These are phyloP conservation scores for Evansstolkia leycettana DNA, from an alignment of 495 filamentous ascomycete genomes.

Conservation along the genomic window DNA sequence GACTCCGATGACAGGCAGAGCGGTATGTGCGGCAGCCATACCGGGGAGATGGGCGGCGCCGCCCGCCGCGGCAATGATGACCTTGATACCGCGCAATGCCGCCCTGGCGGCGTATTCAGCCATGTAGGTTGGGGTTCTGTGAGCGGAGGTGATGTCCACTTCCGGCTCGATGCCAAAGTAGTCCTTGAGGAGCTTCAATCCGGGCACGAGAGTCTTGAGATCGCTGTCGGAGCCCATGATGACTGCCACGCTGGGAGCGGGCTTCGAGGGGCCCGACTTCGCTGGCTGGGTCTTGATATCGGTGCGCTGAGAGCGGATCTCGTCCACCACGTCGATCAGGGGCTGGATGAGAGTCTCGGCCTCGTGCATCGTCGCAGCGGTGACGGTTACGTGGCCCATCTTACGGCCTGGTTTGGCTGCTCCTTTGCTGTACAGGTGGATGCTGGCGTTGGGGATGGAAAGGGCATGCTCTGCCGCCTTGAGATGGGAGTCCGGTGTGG, in stretches of 20 bases:
- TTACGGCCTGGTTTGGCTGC: constrained; percentile 76
- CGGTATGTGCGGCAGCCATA: constrained; percentile 77
- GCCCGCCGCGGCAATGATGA: constrained; percentile 90
- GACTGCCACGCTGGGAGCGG: constrained; percentile 58
- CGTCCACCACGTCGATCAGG: constrained; percentile 49
- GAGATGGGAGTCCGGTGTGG: constrained; percentile 54
- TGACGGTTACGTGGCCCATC: constrained; percentile 86
- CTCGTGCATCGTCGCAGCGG: constrained; percentile 53
- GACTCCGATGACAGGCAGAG: constrained; percentile 86
- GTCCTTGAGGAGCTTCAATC: constrained; percentile 60
- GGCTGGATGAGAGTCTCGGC: constrained; percentile 59
- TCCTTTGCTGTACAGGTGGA: constrained; percentile 90
- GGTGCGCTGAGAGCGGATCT: constrained; percentile 49
- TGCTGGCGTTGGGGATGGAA: constrained; percentile 43
- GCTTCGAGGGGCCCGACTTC: constrained; percentile 19
- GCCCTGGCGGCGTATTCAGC: constrained; percentile 59
- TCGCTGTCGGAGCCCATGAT: constrained; percentile 97
- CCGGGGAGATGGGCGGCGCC: constrained; percentile 88
- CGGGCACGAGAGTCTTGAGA: constrained; percentile 63
- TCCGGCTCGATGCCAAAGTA: constrained; percentile 62
- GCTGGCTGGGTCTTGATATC: constrained; percentile 30
- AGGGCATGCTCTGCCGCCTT: constrained; percentile 51
- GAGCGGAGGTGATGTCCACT: constrained; percentile 82
- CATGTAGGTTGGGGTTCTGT: constrained; percentile 82
- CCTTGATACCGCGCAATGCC: constrained; percentile 58